These are phyloP conservation scores for Anthracocystis walkeri DNA, from an alignment of 1,284 basidiomycete species.

Conservation along the genomic window DNA sequence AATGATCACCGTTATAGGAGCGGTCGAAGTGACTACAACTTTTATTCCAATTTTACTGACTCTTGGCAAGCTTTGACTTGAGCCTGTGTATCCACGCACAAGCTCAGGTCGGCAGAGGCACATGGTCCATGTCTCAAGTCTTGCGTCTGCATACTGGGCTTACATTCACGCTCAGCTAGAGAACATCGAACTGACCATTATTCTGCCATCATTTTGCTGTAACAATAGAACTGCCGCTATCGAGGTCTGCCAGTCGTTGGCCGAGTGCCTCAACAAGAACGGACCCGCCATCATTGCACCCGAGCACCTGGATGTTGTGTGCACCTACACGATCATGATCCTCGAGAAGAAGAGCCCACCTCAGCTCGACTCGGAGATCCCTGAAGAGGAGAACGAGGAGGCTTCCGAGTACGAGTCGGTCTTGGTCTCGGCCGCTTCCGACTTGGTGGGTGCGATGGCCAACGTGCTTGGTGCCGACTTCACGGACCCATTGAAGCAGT, in stretches of 20 bases:
- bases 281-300: slow-evolving; percentile 79
- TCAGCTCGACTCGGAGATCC: slow-evolving; percentile 91
- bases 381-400: slow-evolving; percentile 79
- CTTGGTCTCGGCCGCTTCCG: slow-evolving; percentile 91
- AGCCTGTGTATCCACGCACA: slow-evolving; percentile 2
- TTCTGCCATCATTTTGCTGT: slow-evolving; percentile 2
- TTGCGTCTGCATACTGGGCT: slow-evolving; percentile 2
- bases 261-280: slow-evolving; percentile 89
- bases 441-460: slow-evolving; percentile 91
- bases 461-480: slow-evolving; percentile 88
- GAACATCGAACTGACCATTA: slow-evolving; percentile 23
- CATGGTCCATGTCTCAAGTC: slow-evolving; percentile 16
- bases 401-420: slow-evolving; percentile 97
- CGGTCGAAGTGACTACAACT: slow-evolving; percentile 56
- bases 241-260: slow-evolving; percentile 84
- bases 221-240: slow-evolving; percentile 83
- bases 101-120: slow-evolving; percentile 1
- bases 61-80: slow-evolving; percentile 13
- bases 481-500: slow-evolving; percentile 82
- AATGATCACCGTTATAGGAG: slow-evolving; percentile 75
- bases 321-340: slow-evolving; percentile 73
- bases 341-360: slow-evolving; percentile 78
- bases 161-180: background rate
- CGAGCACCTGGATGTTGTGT: slow-evolving; percentile 74
- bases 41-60: slow-evolving; percentile 56